These are phyloP conservation scores for Sarocladium kiliense DNA, from an alignment of 2,329 filamentous ascomycete species.

Conservation along the genomic window DNA sequence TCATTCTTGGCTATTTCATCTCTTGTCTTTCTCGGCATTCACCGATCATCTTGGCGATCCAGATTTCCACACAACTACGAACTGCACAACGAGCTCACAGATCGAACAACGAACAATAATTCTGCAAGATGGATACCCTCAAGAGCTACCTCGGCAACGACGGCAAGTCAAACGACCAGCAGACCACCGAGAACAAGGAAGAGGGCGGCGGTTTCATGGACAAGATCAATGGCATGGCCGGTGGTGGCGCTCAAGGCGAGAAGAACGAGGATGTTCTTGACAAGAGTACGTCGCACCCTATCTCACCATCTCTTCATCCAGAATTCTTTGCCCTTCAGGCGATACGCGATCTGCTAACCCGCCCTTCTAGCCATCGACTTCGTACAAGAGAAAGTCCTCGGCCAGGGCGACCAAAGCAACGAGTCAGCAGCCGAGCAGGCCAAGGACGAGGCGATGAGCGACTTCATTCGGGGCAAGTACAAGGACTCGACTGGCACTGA, in stretches of 20 bases:
- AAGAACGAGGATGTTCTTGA: conserved; percentile 80
- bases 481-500: conserved; percentile 64
- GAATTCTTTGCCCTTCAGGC: background rate
- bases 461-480: conserved; percentile 67
- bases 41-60: background rate
- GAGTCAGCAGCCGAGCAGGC: conserved; percentile 72
- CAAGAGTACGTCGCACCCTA: conserved; percentile 54
- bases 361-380: conserved; percentile 60
- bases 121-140: conserved; percentile 57
- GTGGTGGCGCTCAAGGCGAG: conserved; percentile 69
- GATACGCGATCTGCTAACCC: no score
- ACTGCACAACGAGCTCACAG: background rate
- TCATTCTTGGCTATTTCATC: no score
- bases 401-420: conserved; percentile 65
- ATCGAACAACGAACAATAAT: background rate
- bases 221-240: conserved; percentile 67
- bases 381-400: conserved; percentile 70
- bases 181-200: conserved; percentile 17
- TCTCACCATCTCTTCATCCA: background rate
- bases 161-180: conserved; percentile 23
- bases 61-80: background rate
- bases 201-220: conserved; percentile 51
- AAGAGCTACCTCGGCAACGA: conserved; percentile 44
- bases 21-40: background rate
- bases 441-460: conserved; percentile 75